Base-by-base conservation (phyloP, 2,329 filamentous ascomycete genomes). In the Fonsecaea erecta region DNA sequence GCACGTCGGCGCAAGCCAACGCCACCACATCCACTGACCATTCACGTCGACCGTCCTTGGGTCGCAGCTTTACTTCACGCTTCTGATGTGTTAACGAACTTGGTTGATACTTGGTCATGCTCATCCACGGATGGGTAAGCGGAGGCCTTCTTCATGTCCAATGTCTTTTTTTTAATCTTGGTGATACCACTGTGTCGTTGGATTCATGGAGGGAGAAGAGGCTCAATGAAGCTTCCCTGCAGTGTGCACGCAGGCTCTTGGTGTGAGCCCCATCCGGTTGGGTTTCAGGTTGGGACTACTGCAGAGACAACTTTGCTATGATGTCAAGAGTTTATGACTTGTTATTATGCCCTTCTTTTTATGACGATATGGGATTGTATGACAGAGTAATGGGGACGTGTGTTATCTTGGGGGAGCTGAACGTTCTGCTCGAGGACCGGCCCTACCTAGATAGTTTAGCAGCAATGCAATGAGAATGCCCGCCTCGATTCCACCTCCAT, bases 261-360 rank as follows among this genome's bases (percentile, higher is more conserved):
- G 28, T 26, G 55, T 35, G 32, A 24, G 24, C 37, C 30, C 56
- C 30, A 52, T 53, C 34, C 28, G 14, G 26, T 26, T 26, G 43
- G 43, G 16, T 12, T 21, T 8, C 43, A 21, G 18, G 9, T 12
- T 52, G 35, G 34, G 34, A 37, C 35, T 43, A 34, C 26, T 43
- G 43, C 48, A 51, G 51, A 52, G 34, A 56, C 32, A 60, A 43
- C 9, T 60, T 64, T 57, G 37, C 35, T 61, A 69, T 61, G 67
- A 69, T 62, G 60, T 63, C 62, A 69, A 69, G 67, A 67, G 62
- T 55, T 63, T 63, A 69, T 63, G 67, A 69, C 24, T 67, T 67
- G 59, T 60, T 43, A 51, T 58, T 52, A 62, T 24, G 48, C 52
- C 63, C 28, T 56, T 63, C 52, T 57, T 64, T 24, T 66, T 26